These are phyloP conservation scores for Gaultheria prostrata DNA, from an alignment of 148 eudicot species.

Conservation along the genomic window DNA sequence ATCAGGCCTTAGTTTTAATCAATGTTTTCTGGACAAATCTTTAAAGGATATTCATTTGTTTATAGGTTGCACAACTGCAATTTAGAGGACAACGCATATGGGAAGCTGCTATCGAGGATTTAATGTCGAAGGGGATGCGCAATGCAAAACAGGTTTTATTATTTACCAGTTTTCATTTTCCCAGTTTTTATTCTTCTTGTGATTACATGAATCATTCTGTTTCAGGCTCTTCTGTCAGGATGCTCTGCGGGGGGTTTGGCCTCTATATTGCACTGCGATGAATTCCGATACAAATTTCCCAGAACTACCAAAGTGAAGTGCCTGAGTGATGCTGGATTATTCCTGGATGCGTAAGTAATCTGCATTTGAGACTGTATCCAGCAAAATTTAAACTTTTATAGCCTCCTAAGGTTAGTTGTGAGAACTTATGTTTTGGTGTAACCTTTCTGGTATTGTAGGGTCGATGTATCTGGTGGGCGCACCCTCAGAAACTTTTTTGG, in stretches of 20 bases:
- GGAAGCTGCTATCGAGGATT: conserved; percentile 70
- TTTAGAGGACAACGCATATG: conserved; percentile 91
- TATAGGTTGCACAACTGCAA: conserved; percentile 60
- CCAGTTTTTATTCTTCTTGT: background rate
- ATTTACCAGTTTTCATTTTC: background rate
- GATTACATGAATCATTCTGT: background rate
- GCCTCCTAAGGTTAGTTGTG: background rate
- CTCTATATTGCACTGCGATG: conserved; percentile 84
- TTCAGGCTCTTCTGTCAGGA: conserved; percentile 89
- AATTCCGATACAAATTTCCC: conserved; percentile 57
- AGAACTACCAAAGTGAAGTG: conserved; percentile 78
- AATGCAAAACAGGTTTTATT: conserved; percentile 57
- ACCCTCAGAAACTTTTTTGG: conserved; percentile 58
- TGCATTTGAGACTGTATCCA: background rate
- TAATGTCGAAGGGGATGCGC: conserved; percentile 86
- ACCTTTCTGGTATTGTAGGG: conserved; percentile 37
- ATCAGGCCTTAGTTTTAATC: background rate
- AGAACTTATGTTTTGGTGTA: background rate
- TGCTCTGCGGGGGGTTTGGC: conserved; percentile 99
- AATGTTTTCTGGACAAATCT: background rate
- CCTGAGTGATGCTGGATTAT: conserved; percentile 89
- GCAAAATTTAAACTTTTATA: background rate
- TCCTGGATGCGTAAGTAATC: conserved; percentile 76
- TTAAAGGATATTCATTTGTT: background rate
- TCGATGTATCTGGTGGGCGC: conserved; percentile 84